Evolutionary conservation across 2,329 filamentous ascomycete genomes (phyloP).

Genomic region (Colletotrichum phormii): DNA sequence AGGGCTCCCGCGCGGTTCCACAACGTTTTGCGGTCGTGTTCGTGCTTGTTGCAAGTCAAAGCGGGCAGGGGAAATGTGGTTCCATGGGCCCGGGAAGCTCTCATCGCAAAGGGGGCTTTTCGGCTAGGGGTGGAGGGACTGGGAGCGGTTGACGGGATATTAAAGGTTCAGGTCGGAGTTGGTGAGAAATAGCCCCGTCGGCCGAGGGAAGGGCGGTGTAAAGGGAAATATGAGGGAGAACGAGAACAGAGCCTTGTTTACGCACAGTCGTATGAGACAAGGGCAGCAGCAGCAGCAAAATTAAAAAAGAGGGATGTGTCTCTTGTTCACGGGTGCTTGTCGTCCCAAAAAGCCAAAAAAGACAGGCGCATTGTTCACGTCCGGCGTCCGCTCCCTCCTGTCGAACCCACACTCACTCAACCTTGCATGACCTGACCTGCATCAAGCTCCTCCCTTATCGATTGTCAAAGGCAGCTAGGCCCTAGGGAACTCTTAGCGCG

Average conservation of each 20-base stretch:
- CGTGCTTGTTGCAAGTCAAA: constrained; percentile 31
- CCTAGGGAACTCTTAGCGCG: constrained; percentile 9
- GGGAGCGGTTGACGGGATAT: constrained; percentile 7
- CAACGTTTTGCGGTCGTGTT: constrained; percentile 20
- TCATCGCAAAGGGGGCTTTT: constrained; percentile 19
- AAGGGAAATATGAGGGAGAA: constrained; percentile 9
- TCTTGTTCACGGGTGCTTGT: background rate
- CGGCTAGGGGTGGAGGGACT: background rate
- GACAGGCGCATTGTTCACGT: constrained; percentile 33
- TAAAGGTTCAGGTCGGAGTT: constrained; percentile 12
- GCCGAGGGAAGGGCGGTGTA: constrained; percentile 19
- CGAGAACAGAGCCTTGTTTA: constrained; percentile 10
- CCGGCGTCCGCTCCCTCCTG: background rate
- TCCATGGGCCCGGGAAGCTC: constrained; percentile 26
- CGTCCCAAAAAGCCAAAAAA: constrained; percentile 8
- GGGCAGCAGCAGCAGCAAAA: background rate
- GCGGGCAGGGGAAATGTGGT: constrained; percentile 30
- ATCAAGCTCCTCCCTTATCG: constrained; percentile 31
- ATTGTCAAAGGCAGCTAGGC: constrained; percentile 15
- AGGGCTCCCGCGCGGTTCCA: constrained; percentile 25
- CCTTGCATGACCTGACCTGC: constrained; percentile 31
- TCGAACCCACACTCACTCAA: constrained; percentile 25
- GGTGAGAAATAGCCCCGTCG: background rate
- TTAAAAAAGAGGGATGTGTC: constrained; percentile 2
- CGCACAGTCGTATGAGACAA: constrained; percentile 23